phyloP scores from a whole-genome alignment of 768 basidiomycete genomes.

The Kwoniella sp. region DNA sequence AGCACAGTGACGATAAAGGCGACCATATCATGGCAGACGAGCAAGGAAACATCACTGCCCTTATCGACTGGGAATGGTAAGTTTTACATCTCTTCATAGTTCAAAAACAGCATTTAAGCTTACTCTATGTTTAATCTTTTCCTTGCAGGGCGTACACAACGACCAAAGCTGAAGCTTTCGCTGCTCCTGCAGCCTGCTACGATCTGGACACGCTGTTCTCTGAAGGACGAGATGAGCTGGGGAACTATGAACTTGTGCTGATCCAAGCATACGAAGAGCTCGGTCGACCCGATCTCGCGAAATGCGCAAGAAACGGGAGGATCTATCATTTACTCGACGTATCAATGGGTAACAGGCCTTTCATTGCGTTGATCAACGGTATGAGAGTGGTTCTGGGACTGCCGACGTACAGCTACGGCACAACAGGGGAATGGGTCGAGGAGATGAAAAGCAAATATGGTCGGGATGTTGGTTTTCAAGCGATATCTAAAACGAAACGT shows the following conservation, averaged over 20 bases:
- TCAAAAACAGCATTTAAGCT: no score
- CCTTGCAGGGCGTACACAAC: slow-evolving; percentile 16
- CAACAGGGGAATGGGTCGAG: slow-evolving; percentile 2
- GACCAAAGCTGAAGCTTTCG: slow-evolving; percentile 20
- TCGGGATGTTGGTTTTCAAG: slow-evolving; percentile 27
- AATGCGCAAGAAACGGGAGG: slow-evolving; percentile 16
- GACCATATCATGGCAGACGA: slow-evolving; percentile 46
- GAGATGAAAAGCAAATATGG: not conserved
- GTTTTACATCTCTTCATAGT: not conserved
- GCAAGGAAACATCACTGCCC: slow-evolving; percentile 31
- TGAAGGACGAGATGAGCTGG: not conserved
- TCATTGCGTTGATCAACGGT: not conserved
- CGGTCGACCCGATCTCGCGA: slow-evolving; percentile 16
- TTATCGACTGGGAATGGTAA: slow-evolving; percentile 53
- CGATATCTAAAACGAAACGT: not conserved
- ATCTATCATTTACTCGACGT: slow-evolving; percentile 5
- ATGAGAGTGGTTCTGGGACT: not conserved
- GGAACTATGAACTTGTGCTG: slow-evolving; percentile 1
- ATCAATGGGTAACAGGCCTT: not conserved
- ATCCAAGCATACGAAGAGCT: slow-evolving; percentile 7
- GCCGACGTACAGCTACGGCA: not conserved
- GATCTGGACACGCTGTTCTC: not conserved
- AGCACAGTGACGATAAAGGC: slow-evolving; percentile 38
- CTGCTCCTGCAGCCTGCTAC: not conserved
- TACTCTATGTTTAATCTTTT: not conserved